These are phyloP conservation scores for Mercurialis annua DNA, from an alignment of 345 rosid species.

Conservation along the genomic window DNA sequence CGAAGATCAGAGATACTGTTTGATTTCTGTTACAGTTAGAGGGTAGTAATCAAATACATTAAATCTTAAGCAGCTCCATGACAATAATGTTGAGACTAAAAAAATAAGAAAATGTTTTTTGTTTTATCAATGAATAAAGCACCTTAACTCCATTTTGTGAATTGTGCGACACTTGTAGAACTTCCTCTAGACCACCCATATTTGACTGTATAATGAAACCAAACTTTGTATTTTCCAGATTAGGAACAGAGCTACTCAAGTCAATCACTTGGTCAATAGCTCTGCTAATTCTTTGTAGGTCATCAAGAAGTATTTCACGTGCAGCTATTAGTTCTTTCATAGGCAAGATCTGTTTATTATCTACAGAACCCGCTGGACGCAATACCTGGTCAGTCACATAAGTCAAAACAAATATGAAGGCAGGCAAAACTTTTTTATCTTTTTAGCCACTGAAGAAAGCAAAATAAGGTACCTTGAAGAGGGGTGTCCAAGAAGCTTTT, in stretches of 20 bases:
- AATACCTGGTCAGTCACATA: conserved; percentile 42
- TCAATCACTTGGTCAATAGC: conserved; percentile 47
- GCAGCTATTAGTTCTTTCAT: conserved; percentile 65
- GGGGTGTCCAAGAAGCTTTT: conserved; percentile 44
- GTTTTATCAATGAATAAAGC: conserved; percentile 17
- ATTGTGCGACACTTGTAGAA: conserved; percentile 44
- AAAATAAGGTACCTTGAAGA: conserved; percentile 52
- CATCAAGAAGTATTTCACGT: conserved; percentile 51
- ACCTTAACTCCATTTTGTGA: conserved; percentile 76
- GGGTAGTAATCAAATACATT: conserved; percentile 14
- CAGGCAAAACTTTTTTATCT: not conserved
- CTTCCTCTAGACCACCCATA: conserved; percentile 30
- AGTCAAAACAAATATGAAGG: not conserved
- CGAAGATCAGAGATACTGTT: conserved; percentile 28
- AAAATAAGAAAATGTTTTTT: not conserved
- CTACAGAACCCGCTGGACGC: conserved; percentile 42
- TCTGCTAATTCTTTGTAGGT: conserved; percentile 57
- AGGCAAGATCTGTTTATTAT: conserved; percentile 41
- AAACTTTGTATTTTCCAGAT: conserved; percentile 43
- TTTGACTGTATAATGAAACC: conserved; percentile 34
- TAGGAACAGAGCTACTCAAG: conserved; percentile 43
- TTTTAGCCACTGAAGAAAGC: conserved; percentile 20
- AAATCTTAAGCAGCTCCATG: conserved; percentile 5
- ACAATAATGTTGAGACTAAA: not conserved
- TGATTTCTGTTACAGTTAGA: conserved; percentile 39